Evolutionary conservation across 1,284 basidiomycete species (phyloP), one percentile per base, ranked within the genome.

Genomic region (Naganishia sp.): DNA sequence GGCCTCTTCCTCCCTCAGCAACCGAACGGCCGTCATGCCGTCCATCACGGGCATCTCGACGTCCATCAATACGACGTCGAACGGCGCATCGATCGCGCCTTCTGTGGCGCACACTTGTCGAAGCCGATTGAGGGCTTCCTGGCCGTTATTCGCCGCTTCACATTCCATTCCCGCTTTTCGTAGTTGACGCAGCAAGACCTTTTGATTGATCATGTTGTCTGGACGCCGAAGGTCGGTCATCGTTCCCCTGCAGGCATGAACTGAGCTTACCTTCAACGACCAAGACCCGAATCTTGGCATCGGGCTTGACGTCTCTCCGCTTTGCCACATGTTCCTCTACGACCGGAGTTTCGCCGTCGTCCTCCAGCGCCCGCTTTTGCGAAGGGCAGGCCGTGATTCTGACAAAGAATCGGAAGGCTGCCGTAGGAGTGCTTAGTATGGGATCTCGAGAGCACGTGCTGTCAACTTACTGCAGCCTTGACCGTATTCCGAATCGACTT

Each of bases 131-230:
- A 82, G 69, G 2, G 78, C 81, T 65, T 81, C 78, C 3, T 77
- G 72, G 6, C 82, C 82, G 67, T 82, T 78, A 64, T 71, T 75
- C 11, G 80, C 80, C 33, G 78, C 77, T 66, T 79, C 75, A 52
- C 77, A 78, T 2, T 72, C 74, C 55, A 79, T 69, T 7, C 78
- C 78, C 3, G 76, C 75, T 63, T 77, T 78, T 46, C 74, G 68
- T 31, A 82, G 74, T 68, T 82, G 81, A 1, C 81, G 75, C 64
- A 75, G 74, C 11, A 82, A 69, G 0, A 82, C 64, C 43, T 55
- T 71, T 66, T 79, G 79, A 63, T 81, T 81, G 72, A 82, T 80
- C 60, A 76, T 64, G 67, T 82, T 81, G 66, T 82, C 81, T 66
- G 18, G 23, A 25, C 3, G 45, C 7, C 23, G 21, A 10, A n/a